Conservation (phyloP, 2,329 filamentous ascomycete species). For the Diaporthe batatas region DNA sequence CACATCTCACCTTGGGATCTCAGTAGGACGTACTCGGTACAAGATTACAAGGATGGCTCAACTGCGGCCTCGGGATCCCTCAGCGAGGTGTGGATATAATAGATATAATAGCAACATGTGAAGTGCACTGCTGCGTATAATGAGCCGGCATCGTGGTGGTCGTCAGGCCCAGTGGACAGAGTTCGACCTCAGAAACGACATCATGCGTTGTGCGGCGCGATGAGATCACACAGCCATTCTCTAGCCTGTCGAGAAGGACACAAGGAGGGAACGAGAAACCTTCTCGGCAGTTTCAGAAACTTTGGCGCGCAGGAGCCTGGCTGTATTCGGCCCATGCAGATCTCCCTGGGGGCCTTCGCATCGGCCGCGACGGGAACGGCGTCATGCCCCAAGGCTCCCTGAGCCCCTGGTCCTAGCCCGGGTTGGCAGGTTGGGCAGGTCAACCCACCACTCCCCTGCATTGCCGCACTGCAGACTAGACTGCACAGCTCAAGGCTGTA, state of each 20-base stretch:
- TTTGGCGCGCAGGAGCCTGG: not conserved
- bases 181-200: not conserved
- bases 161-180: slow-evolving; percentile 7
- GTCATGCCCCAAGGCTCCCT: slow-evolving; percentile 14
- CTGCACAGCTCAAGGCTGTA: not conserved
- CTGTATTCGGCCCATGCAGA: slow-evolving; percentile 19
- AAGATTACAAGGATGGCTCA: not conserved
- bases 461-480: not conserved
- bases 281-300: slow-evolving; percentile 30
- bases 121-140: not conserved
- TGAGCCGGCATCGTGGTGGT: not conserved
- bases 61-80: slow-evolving; percentile 20
- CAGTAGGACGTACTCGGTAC: no score
- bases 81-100: not conserved
- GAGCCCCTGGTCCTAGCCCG: slow-evolving; percentile 22
- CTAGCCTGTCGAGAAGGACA: slow-evolving; percentile 1
- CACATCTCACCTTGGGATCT: not conserved
- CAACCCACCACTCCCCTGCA: slow-evolving; percentile 7
- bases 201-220: slow-evolving; percentile 10
- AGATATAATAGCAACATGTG: no score
- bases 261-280: slow-evolving; percentile 15
- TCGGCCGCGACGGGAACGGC: slow-evolving; percentile 25
- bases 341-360: not conserved
- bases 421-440: not conserved
- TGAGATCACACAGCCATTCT: slow-evolving; percentile 7